Evolutionary conservation across 768 basidiomycete genomes (phyloP), one percentile per base, ranked within the genome.

Genomic region (Suillus bovinus): DNA sequence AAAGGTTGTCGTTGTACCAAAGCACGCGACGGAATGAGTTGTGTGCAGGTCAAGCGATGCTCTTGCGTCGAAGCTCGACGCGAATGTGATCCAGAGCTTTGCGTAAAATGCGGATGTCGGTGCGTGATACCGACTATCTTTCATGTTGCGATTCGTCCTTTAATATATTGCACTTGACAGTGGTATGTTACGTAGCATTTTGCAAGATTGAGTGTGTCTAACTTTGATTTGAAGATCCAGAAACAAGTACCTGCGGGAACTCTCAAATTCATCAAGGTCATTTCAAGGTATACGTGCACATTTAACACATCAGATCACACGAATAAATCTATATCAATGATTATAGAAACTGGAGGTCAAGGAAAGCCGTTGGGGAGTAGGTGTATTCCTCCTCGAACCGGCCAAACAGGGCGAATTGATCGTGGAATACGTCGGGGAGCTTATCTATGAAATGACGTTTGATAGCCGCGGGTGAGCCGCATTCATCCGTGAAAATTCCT

Each of bases 1-100:
- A 71, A 69, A 60, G 89, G 89, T 3, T 91, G 89, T 66, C 69
- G 68, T 10, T 90, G 87, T 66, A 69, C 72, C 11, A 64, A 69
- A 41, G 44, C 27, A 8, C 71, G 63, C 46, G 66, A 69, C 3
- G 62, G 60, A 22, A 70, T 65, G 58, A 69, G 66, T 22, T 84
- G 78, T 72, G 71, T 69, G n/a, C 80, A 22, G 14, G 7, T 73
- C 3, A 64, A 69, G 16, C 73, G 72, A 5, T 91, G 90, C 65
- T 79, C 81, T 10, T 92, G 90, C 68, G 76, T 72, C 55, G 71
- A 66, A 24, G 75, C 79, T 0, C 68, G 75, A 10, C 78, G 85
- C 39, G 90, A 91, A 70, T 92, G 90, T 62, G 88, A 90, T 70
- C 87, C 88, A 3, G 84, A 85, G 39, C 61, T 89, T 10, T 92